Base-by-base conservation (phyloP, 257 asterid genomes). In the Rehmannia glutinosa region DNA sequence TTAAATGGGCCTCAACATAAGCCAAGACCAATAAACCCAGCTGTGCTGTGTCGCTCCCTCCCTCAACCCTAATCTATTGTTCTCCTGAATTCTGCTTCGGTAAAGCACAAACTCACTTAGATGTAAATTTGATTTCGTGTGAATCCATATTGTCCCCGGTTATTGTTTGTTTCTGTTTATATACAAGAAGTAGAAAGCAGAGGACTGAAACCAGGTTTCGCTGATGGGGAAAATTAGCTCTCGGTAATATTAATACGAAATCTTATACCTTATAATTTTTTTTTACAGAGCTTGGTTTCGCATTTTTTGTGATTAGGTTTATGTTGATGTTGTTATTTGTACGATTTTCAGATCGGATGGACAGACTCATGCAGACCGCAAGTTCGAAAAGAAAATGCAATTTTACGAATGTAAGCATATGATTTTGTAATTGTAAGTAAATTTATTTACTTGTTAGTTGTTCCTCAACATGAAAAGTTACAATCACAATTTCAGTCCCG, bases 301-400 rank as follows among this genome's bases (percentile, higher is more conserved):
- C 16, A 10, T 1, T 41, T 12, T 53, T 42, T 6, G 16, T 15
- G 20, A 51, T 59, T 25, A 15, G 30, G 27, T 42, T 58, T 20
- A 28, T 16, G 20, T 35, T 42, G 19, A 59, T 21, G 20, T 57
- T 17, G 20, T 45, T 15, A 11, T 1, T 54, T 33, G 4, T 8
- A 10, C 41, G 69, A 21, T 68, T 72, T 74, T 63, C 84, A 87
- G 88, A 36, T 38, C 78, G 68, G 93, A 83, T 27, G 80, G 55
- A 8, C 64, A 59, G 41, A 51, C 80, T 9, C 82, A 72, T 1
- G 85, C 86, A 8, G 93, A 84, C 9, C 84, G 79, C 64, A 91
- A 83, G 75, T 83, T 91, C 65, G 88, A 84, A 39, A 91, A 84
- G 88, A 84, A 91, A 74, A 47, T 91, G 64, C 75, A 77, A 39